phyloP scores from a whole-genome alignment of 192 early-diverging fungal genomes.

The Coemansia pectinata region DNA sequence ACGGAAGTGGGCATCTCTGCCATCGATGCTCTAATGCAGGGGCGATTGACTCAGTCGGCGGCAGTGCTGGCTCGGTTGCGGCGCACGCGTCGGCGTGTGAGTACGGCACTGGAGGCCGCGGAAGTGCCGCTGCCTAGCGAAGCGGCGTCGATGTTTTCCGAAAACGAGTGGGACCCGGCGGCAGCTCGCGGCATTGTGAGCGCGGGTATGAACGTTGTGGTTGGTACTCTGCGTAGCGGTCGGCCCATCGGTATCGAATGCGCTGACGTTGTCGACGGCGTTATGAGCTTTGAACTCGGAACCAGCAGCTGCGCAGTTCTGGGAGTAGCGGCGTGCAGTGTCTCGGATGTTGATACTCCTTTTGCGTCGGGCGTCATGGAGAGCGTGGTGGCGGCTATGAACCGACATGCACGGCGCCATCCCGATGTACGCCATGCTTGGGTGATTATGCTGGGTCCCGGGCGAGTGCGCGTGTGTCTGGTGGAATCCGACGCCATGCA shows the following conservation, averaged over 20 bases:
- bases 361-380: constrained; percentile 43
- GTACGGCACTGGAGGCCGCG: background rate
- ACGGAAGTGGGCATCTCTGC: constrained; percentile 13
- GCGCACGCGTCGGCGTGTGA: background rate
- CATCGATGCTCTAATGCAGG: constrained; percentile 13
- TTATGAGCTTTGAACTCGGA: background rate
- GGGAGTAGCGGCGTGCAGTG: background rate
- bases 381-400: constrained; percentile 35
- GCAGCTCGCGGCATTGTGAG: constrained; percentile 5
- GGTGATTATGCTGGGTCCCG: constrained; percentile 27
- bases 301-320: background rate
- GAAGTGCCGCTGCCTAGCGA: background rate
- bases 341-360: constrained; percentile 8
- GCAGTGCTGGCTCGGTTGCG: background rate
- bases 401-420: constrained; percentile 24
- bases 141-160: background rate
- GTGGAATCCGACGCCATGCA: constrained; percentile 51
- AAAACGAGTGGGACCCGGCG: background rate
- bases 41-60: background rate
- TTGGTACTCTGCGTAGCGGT: background rate
- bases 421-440: constrained; percentile 35
- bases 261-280: constrained; percentile 16
- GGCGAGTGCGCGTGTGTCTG: constrained; percentile 32
- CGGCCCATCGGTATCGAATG: background rate
- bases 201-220: background rate